A percentile compares a stretch with the other conserved stretches of the same genome.
These are phyloP conservation scores for Neofusicoccum sp. DNA, from an alignment of 2,329 filamentous ascomycete genomes.

Conservation along the genomic window DNA sequence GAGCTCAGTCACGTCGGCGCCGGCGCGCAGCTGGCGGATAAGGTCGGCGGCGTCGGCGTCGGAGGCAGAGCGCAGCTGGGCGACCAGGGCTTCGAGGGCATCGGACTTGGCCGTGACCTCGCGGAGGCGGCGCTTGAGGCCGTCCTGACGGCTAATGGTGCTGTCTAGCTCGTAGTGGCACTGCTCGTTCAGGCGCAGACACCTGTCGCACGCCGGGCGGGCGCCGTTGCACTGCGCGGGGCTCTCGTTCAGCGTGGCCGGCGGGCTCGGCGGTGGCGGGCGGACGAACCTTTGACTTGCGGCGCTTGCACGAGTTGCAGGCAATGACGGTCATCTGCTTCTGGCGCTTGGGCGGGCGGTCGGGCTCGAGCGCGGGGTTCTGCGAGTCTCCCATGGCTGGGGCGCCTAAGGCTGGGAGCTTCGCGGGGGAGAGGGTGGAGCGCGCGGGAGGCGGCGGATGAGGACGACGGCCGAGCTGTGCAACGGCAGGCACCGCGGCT, in stretches of 20 bases:
- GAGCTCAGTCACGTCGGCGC: background rate
- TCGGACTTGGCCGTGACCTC: slow-evolving; percentile 16
- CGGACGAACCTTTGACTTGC: slow-evolving; percentile 18
- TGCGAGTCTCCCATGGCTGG: slow-evolving; percentile 8
- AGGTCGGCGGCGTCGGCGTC: slow-evolving; percentile 10
- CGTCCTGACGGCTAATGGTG: slow-evolving; percentile 19
- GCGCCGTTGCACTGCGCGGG: slow-evolving; percentile 16
- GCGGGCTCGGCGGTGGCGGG: background rate
- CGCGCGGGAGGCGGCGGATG: background rate
- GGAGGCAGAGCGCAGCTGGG: slow-evolving; percentile 4
- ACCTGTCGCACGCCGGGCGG: slow-evolving; percentile 15
- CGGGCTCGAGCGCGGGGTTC: background rate
- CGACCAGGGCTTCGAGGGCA: slow-evolving; percentile 12
- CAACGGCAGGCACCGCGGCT: slow-evolving; percentile 8
- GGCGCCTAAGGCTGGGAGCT: background rate
- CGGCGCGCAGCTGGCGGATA: slow-evolving; percentile 3
- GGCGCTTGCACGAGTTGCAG: slow-evolving; percentile 18
- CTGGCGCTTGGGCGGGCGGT: slow-evolving; percentile 14
- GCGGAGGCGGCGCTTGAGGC: slow-evolving; percentile 19
- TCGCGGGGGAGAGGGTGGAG: slow-evolving; percentile 2
- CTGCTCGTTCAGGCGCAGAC: slow-evolving; percentile 14
- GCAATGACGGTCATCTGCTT: slow-evolving; percentile 20
- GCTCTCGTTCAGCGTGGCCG: background rate
- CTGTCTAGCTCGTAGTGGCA: slow-evolving; percentile 19
- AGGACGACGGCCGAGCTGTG: slow-evolving; percentile 4